Percentiles rank a stretch among this genome's conserved stretches.
Evolutionary conservation across 495 filamentous ascomycete species (phyloP).

Genomic region (Coniosporium apollinis): DNA sequence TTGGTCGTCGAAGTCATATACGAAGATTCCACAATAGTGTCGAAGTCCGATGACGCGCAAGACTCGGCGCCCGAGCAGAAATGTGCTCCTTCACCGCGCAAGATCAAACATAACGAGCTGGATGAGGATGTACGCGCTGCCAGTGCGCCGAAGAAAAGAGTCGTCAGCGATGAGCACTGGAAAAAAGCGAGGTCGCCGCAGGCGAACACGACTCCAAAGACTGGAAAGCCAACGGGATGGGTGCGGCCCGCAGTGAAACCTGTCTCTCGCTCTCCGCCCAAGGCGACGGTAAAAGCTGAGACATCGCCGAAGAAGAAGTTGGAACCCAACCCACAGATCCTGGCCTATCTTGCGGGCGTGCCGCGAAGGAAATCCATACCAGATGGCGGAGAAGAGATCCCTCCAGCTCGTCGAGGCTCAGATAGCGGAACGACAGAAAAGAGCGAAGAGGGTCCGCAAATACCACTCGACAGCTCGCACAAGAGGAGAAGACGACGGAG

Average conservation of each 20-base stretch:
- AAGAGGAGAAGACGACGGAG: too few species aligned
- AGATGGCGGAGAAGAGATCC: too few species aligned
- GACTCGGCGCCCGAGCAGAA: background rate
- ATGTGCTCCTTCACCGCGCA: constrained; percentile 11
- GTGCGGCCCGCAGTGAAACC: constrained; percentile 9
- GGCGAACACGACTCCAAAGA: background rate
- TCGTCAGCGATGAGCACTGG: constrained; percentile 29
- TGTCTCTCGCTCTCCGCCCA: background rate
- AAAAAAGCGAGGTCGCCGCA: constrained; percentile 10
- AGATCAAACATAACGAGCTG: constrained; percentile 12
- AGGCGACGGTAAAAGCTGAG: too few species aligned
- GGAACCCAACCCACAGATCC: too few species aligned
- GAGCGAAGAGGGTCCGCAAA: too few species aligned
- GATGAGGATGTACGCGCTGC: constrained; percentile 19
- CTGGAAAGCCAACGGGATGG: constrained; percentile 13
- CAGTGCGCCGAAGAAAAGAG: constrained; percentile 25
- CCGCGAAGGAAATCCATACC: too few species aligned
- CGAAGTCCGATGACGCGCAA: constrained; percentile 1
- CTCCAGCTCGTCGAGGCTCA: too few species aligned
- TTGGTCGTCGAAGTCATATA: background rate
- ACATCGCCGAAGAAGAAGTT: too few species aligned
- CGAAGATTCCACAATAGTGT: background rate
- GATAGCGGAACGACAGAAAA: too few species aligned
- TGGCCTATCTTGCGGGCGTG: too few species aligned
- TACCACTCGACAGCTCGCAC: too few species aligned